phyloP scores from a whole-genome alignment of 192 early-diverging fungal genomes.

The Powellomyces hirtus region DNA sequence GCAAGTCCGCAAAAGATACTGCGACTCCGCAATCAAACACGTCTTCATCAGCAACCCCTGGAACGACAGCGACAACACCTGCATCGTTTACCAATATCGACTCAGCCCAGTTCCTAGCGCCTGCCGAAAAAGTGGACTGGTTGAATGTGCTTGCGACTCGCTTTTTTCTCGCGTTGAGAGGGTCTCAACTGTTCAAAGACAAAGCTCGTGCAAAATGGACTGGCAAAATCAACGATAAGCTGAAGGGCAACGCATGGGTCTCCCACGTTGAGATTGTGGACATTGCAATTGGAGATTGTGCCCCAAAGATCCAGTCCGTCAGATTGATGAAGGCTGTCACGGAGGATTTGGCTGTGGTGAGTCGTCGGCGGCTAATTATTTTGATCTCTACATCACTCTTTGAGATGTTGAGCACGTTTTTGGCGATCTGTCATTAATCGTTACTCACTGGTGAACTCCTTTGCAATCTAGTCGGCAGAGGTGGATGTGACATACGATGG shows the following conservation, averaged over 20 bases:
- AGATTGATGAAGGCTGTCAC: constrained; percentile 47
- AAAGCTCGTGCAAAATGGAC: constrained; percentile 32
- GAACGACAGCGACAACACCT: background rate
- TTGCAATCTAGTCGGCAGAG: constrained; percentile 47
- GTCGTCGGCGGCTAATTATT: background rate
- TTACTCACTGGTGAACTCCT: too few species aligned
- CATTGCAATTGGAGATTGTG: constrained; percentile 45
- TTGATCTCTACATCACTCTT: background rate
- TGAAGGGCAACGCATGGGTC: constrained; percentile 49
- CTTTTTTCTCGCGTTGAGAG: constrained; percentile 51
- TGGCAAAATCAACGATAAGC: constrained; percentile 48
- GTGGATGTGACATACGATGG: constrained; percentile 48
- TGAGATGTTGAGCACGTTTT: too few species aligned
- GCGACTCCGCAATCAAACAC: background rate
- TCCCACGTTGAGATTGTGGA: constrained; percentile 43
- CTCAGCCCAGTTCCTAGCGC: constrained; percentile 4
- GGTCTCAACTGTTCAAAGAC: constrained; percentile 40
- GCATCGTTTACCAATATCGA: background rate
- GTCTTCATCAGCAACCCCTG: background rate
- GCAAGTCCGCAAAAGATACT: background rate
- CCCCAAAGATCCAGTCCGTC: constrained; percentile 42
- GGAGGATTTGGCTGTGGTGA: constrained; percentile 52
- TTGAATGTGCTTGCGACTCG: constrained; percentile 48
- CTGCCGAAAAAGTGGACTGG: constrained; percentile 40
- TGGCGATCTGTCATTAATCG: too few species aligned